Percentiles rank a stretch among this genome's conserved stretches.
Evolutionary conservation across 805 yeast genomes (phyloP).

Genomic region (Wickerhamiella hasegawae): DNA sequence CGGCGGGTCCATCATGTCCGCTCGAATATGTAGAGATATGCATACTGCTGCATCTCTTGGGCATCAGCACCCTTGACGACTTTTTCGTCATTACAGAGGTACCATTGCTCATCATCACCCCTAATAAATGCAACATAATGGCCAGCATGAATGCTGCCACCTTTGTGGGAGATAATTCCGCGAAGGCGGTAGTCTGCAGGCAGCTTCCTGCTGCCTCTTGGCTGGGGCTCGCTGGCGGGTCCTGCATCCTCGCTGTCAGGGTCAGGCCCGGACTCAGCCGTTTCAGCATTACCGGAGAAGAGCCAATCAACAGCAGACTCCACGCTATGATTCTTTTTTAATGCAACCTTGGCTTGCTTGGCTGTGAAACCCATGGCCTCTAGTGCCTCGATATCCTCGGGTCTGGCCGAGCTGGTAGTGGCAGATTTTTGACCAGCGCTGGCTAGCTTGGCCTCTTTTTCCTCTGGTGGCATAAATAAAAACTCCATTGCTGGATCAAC

Average conservation of each 20-base stretch:
- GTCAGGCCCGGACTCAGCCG: conserved; percentile 56
- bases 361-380: conserved; percentile 64
- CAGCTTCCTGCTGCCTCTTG: conserved; percentile 10
- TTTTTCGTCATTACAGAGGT: conserved; percentile 77
- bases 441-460: background rate
- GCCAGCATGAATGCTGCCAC: conserved; percentile 78
- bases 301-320: conserved; percentile 87
- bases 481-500: conserved; percentile 75
- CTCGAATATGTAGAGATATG: conserved; percentile 31
- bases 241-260: conserved; percentile 3
- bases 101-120: conserved; percentile 39
- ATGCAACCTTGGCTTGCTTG: conserved; percentile 56
- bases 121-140: conserved; percentile 73
- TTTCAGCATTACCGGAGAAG: conserved; percentile 58
- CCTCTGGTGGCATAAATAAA: conserved; percentile 32
- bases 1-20: conserved; percentile 8
- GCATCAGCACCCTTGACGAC: conserved; percentile 38
- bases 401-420: conserved; percentile 3
- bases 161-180: conserved; percentile 76
- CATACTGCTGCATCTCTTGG: conserved; percentile 31
- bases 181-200: conserved; percentile 33
- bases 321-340: conserved; percentile 38
- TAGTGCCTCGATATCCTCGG: conserved; percentile 32
- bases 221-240: conserved; percentile 1
- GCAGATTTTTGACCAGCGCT: background rate